Percentiles rank a stretch among this genome's conserved stretches.
phyloP scores from a whole-genome alignment of 495 filamentous ascomycete genomes.

The Daldinia decipiens region DNA sequence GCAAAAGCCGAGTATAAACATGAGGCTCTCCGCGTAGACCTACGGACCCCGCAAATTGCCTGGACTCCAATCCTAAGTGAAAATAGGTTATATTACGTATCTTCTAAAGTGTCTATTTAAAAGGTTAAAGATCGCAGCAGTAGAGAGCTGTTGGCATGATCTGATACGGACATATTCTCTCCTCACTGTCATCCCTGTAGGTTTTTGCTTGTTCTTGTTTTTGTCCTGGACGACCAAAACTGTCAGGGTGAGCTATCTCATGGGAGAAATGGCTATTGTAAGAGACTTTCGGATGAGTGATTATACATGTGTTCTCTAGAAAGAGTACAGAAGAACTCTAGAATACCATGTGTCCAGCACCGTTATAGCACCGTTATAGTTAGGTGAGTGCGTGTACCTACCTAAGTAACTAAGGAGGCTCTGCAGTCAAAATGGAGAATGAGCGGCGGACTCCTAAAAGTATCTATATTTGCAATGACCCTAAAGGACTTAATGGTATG shows the following conservation, averaged over 20 bases:
- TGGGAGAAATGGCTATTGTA: neutral
- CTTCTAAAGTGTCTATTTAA: neutral
- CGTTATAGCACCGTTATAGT: neutral
- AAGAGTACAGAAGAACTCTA: neutral
- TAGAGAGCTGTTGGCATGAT: neutral
- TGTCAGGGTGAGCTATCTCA: neutral
- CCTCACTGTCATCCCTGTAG: neutral
- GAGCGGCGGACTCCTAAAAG: slow-evolving; percentile 26
- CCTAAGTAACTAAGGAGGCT: neutral
- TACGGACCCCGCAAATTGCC: neutral
- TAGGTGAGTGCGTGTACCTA: neutral
- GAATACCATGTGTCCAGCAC: neutral
- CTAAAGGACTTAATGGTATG: neutral
- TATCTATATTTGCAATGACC: neutral
- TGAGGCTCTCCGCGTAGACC: slow-evolving; percentile 4
- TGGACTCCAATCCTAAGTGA: neutral
- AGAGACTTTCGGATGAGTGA: neutral
- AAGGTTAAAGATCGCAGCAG: slow-evolving; percentile 14
- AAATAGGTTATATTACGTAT: slow-evolving; percentile 41
- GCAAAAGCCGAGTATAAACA: slow-evolving; percentile 13
- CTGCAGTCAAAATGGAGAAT: neutral
- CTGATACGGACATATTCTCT: neutral
- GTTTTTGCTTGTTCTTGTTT: neutral
- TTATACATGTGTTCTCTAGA: neutral
- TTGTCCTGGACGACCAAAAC: neutral